Evolutionary conservation across 1,284 basidiomycete species (phyloP).

Genomic region (Athelia psychrophila): DNA sequence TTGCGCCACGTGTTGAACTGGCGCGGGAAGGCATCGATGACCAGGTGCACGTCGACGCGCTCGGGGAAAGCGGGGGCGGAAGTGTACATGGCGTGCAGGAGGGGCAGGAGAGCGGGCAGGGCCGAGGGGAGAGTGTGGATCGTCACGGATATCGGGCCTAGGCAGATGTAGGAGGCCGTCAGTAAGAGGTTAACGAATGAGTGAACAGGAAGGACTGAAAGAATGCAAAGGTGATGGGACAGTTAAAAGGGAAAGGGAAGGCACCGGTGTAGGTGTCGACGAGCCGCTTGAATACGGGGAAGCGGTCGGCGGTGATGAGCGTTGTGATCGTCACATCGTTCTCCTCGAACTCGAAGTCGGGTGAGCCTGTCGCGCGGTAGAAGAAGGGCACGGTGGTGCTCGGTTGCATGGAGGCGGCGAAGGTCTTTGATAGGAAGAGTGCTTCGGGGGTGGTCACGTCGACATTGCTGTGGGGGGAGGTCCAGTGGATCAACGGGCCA

Average conservation of each 20-base stretch:
- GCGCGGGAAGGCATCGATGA: conserved; percentile 78
- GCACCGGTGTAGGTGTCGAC: conserved; percentile 71
- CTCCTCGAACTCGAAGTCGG: conserved; percentile 29
- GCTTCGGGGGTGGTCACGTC: conserved; percentile 34
- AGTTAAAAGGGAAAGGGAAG: conserved; percentile 8
- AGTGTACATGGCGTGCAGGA: conserved; percentile 62
- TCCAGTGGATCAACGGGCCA: conserved; percentile 17
- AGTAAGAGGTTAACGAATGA: neutral
- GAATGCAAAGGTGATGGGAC: neutral
- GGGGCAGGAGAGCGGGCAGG: conserved; percentile 41
- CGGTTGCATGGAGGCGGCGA: conserved; percentile 64
- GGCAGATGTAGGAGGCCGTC: conserved; percentile 1
- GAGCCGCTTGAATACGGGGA: conserved; percentile 67
- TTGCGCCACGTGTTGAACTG: conserved; percentile 89
- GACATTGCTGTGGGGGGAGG: conserved; percentile 10
- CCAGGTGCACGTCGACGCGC: conserved; percentile 85
- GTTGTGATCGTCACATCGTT: conserved; percentile 84
- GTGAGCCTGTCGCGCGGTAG: conserved; percentile 54
- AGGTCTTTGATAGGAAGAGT: conserved; percentile 63
- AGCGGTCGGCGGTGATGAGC: conserved; percentile 76
- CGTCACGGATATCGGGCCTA: conserved; percentile 79
- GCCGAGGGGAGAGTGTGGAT: conserved; percentile 21
- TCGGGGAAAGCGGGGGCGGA: conserved; percentile 59
- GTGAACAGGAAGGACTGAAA: neutral
- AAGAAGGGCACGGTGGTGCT: conserved; percentile 78